Conservation (phyloP, 2,329 filamentous ascomycete genomes). For the Paraconiothyrium brasiliense region DNA sequence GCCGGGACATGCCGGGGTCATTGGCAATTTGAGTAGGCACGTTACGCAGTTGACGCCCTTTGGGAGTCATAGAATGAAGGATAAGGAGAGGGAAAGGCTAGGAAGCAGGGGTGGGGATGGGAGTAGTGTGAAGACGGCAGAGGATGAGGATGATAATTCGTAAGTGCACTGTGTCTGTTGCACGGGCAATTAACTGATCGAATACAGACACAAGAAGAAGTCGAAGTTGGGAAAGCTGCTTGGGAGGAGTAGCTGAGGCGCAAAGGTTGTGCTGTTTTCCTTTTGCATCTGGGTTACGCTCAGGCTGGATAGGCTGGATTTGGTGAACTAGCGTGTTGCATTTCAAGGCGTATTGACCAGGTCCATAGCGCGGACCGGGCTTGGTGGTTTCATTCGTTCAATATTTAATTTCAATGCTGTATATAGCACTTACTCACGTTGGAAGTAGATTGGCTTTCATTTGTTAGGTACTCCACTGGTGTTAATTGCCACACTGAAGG, state of each 20-base stretch:
- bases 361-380: background rate
- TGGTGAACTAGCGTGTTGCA: background rate
- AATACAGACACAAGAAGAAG: constrained; percentile 9
- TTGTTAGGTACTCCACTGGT: background rate
- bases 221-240: constrained; percentile 14
- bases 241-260: constrained; percentile 1
- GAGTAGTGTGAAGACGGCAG: constrained; percentile 24
- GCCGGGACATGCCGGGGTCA: constrained; percentile 45
- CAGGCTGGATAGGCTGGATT: background rate
- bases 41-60: constrained; percentile 44
- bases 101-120: constrained; percentile 22
- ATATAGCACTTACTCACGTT: background rate
- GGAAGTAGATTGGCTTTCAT: background rate
- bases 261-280: background rate
- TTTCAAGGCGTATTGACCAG: background rate
- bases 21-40: constrained; percentile 44
- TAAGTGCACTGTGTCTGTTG: background rate
- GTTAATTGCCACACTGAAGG: background rate
- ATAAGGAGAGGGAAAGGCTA: constrained; percentile 25
- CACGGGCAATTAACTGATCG: background rate
- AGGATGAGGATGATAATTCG: constrained; percentile 8
- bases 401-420: background rate
- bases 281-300: background rate
- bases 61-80: constrained; percentile 27
- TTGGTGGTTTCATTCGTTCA: background rate